Evolutionary conservation across 148 eudicot genomes (phyloP).

Genomic region (Spergularia bocconei): DNA sequence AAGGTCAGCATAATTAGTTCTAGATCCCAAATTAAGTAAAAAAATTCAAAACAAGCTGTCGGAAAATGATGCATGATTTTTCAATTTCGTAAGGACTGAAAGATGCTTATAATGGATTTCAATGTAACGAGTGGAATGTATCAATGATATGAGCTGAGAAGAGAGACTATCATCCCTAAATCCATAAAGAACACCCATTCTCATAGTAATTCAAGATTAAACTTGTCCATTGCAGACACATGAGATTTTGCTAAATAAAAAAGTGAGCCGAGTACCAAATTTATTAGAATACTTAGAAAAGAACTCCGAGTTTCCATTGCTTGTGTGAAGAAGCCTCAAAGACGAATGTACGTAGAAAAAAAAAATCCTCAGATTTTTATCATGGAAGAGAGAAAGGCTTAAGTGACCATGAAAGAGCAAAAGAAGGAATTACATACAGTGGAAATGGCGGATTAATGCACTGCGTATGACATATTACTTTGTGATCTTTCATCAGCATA

Average conservation of each 20-base stretch:
- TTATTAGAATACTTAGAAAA: neutral
- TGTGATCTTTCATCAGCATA: constrained; percentile 35
- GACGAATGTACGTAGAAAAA: neutral
- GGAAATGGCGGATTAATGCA: constrained; percentile 36
- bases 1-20: neutral
- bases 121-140: neutral
- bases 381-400: neutral
- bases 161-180: neutral
- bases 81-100: neutral
- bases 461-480: constrained; percentile 34
- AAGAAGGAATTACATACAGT: constrained; percentile 26
- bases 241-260: neutral
- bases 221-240: neutral
- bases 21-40: neutral
- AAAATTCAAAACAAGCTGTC: neutral
- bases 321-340: neutral
- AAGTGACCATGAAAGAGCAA: neutral
- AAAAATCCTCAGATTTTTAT: neutral
- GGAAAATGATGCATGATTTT: neutral
- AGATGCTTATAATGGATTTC: neutral
- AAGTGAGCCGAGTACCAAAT: neutral
- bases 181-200: neutral
- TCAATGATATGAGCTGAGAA: neutral
- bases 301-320: no score
- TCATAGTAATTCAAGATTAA: neutral